phyloP scores from a whole-genome alignment of 371 early-diverging fungal species.

The Lichtheimia ramosa region DNA sequence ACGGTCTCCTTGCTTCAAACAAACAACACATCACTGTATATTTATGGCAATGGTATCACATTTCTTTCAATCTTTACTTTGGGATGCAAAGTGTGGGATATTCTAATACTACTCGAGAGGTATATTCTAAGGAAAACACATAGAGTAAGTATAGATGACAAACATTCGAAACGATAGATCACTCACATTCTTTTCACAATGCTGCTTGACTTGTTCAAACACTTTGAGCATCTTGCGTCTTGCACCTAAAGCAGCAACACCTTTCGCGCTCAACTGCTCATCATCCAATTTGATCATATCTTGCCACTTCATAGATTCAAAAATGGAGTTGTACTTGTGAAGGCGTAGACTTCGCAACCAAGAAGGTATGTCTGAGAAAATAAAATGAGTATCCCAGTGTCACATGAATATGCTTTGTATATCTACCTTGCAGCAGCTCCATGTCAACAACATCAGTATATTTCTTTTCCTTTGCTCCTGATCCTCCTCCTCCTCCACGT shows the following conservation, averaged over 20 bases:
- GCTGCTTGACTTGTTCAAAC: constrained; percentile 78
- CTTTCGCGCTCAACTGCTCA: constrained; percentile 76
- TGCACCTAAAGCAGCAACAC: constrained; percentile 92
- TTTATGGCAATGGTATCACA: too few relatives aligned
- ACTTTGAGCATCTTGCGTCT: constrained; percentile 93
- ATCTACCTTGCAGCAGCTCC: constrained; percentile 68
- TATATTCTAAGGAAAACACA: not conserved
- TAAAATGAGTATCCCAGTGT: not conserved
- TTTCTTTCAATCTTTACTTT: too few relatives aligned
- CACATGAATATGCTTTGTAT: not conserved
- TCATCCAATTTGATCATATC: constrained; percentile 84
- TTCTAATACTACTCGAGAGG: not conserved
- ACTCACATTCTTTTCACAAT: constrained; percentile 45
- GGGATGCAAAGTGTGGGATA: too few relatives aligned
- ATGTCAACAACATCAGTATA: constrained; percentile 73
- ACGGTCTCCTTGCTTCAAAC: not conserved
- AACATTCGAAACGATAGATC: not conserved
- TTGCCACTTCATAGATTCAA: constrained; percentile 84
- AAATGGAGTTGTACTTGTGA: constrained; percentile 88
- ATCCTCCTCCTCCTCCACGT: constrained; percentile 12
- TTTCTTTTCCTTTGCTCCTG: constrained; percentile 67
- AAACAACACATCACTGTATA: too few relatives aligned
- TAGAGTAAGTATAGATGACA: not conserved
- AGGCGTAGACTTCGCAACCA: constrained; percentile 88
- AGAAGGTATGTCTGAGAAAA: constrained; percentile 76